Evolutionary conservation across 768 basidiomycete species (phyloP), one percentile per base, ranked within the genome.

Genomic region (Suillus plorans): DNA sequence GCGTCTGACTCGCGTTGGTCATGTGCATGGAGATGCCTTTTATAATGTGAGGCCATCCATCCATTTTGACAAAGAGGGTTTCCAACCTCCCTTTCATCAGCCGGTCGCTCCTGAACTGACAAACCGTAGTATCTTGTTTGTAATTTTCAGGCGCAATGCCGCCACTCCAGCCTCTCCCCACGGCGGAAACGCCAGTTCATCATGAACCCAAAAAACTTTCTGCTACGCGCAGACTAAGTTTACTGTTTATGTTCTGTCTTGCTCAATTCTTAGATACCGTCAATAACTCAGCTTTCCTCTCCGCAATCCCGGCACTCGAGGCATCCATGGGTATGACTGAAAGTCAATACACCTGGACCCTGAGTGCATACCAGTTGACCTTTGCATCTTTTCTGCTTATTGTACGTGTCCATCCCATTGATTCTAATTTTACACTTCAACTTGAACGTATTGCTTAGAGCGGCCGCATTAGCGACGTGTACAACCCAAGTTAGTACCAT

Each of bases 221-320:
- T 44, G 64, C 56, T 57, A 58, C 64, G 42, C 73, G 69, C 63
- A 80, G 73, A 69, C 62, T 58, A 2, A 22, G 73, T 25, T 64
- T 84, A 18, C 71, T 84, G 1, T 36, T 67, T 13, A 64, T 81
- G 13, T 77, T 83, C 44, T 82, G 80, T 66, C 71, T 77, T 22
- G 78, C 81, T 16, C 75, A 80, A 56, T 82, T 81, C 66, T 69
- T 82, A 61, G 84, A 84, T 41, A 69, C 78, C 14, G 79, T 84
- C 71, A 80, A 78, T 67, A 80, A 79, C 64, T 76, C 79, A n/a
- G 73, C 79, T 34, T 72, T 80, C 25, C 77, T 80, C 55, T 71
- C 80, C 7, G 79, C 77, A 14, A 76, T 82, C 53, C 80, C 81
- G 22, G 69, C 71, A 39, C 72, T 82, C 34, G 67, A 72, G 44